Evolutionary conservation across 1,284 basidiomycete species (phyloP), one percentile per base, ranked within the genome.

Genomic region (Naganishia sp.): DNA sequence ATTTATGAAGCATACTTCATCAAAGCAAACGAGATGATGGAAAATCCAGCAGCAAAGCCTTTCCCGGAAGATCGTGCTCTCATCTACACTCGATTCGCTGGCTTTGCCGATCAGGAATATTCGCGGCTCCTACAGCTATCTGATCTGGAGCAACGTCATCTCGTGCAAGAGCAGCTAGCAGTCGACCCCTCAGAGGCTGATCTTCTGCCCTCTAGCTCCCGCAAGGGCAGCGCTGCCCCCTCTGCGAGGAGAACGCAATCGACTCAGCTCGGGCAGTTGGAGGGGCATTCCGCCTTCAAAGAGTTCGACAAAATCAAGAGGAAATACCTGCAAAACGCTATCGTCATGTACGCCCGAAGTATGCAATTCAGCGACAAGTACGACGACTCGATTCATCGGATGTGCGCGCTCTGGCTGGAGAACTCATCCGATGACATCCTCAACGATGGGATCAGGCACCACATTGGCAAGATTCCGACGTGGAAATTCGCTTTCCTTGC

Each of bases 381-480:
- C 70, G 90, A 97, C 74, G 87, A 89, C 68, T 87, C 86, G 0
- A 82, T 90, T 6, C 89, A 93, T 55, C 86, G 92, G 6, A 83
- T 99, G 45, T 88, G 87, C 71, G 94, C 94, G 1, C 82, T 99
- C 1, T 99, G 95, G 95, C 88, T 98, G 68, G 85, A 88, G 11
- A 90, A 93, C 72, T 89, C 92, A 69, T 84, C 85, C 18, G 83
- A 87, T 68, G 77, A 80, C 17, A 80, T 81, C 41, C 75, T 89
- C 15, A 86, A 88, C 63, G 75, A 81, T 1, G 80, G 79, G 7
- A 81, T 93, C 32, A 80, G 78, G 13, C 66, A 71, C 3, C 83
- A 84, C 0, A 79, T 95, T 11, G 74, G 80, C 31, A 80, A 82
- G 1, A 85, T 96, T n/a, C 90, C 93, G 0, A 91, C 93, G 0